Percentiles rank a stretch among this genome's conserved stretches.
These are phyloP conservation scores for Spiromastix sp. DNA, from an alignment of 2,329 filamentous ascomycete species.

Conservation along the genomic window DNA sequence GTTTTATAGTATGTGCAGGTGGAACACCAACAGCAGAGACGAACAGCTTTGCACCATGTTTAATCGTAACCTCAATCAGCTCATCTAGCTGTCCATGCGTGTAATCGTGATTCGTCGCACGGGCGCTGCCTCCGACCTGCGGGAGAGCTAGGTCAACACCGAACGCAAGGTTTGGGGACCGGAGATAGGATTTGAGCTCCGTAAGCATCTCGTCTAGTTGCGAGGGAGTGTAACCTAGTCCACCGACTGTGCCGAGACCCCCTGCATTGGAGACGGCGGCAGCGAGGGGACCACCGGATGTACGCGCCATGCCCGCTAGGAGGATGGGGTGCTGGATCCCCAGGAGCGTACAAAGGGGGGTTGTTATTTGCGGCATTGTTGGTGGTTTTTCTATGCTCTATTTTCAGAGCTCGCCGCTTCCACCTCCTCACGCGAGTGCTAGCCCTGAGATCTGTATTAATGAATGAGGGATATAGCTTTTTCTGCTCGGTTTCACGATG, in stretches of 20 bases:
- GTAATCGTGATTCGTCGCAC: constrained; percentile 93
- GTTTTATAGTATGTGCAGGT: constrained; percentile 59
- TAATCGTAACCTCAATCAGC: constrained; percentile 75
- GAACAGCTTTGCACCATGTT: constrained; percentile 74
- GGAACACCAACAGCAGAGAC: constrained; percentile 84
- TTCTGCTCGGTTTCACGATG: too few species aligned
- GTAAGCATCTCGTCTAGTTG: constrained; percentile 69
- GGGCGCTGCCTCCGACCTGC: constrained; percentile 71
- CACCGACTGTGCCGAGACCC: constrained; percentile 57
- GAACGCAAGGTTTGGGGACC: constrained; percentile 62
- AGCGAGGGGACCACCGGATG: constrained; percentile 66
- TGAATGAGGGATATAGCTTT: too few species aligned
- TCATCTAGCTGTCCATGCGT: constrained; percentile 81
- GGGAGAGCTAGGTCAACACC: constrained; percentile 87
- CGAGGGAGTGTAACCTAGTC: constrained; percentile 60
- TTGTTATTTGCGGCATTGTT: constrained; percentile 46
- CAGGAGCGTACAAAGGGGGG: constrained; percentile 67
- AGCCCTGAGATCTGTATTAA: not conserved
- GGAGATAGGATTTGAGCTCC: constrained; percentile 70
- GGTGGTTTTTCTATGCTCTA: too few species aligned
- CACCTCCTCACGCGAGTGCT: too few species aligned
- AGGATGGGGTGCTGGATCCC: constrained; percentile 81
- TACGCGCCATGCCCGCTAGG: constrained; percentile 87
- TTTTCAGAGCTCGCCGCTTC: too few species aligned
- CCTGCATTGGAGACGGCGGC: constrained; percentile 84